Conservation (phyloP, 768 basidiomycete genomes). For the Leccinum uliginosum region DNA sequence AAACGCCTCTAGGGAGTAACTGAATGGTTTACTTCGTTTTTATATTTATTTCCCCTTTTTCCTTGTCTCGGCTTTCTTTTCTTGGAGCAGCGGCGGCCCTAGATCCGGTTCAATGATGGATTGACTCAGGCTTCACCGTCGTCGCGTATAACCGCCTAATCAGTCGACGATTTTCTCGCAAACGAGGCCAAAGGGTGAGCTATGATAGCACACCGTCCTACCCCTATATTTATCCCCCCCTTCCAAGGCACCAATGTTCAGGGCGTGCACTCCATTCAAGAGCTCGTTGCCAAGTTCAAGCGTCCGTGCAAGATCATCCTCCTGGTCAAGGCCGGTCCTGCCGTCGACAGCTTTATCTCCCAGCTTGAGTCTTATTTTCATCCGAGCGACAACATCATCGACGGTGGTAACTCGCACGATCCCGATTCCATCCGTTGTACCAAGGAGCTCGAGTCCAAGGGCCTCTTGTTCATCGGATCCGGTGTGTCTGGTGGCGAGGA, state of each 20-base stretch:
- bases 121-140: slow-evolving; percentile 74
- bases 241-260: slow-evolving; percentile 84
- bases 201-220: slow-evolving; percentile 23
- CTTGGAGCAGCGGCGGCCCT: no score
- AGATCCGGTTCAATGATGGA: no score
- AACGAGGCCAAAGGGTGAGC: slow-evolving; percentile 97
- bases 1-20: no score
- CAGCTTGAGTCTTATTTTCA: slow-evolving; percentile 89
- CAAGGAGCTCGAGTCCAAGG: slow-evolving; percentile 90
- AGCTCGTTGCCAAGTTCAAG: slow-evolving; percentile 90
- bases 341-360: slow-evolving; percentile 93
- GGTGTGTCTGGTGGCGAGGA: slow-evolving; percentile 99
- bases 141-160: slow-evolving; percentile 97
- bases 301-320: slow-evolving; percentile 95
- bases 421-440: slow-evolving; percentile 96
- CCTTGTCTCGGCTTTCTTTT: no score
- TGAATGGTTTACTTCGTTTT: no score
- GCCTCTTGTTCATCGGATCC: slow-evolving; percentile 94
- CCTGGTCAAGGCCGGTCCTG: slow-evolving; percentile 95
- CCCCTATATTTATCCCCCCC: slow-evolving; percentile 17
- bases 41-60: no score
- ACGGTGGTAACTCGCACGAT: slow-evolving; percentile 99
- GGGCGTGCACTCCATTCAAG: slow-evolving; percentile 91
- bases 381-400: slow-evolving; percentile 96
- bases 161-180: slow-evolving; percentile 87